Percentiles rank a stretch among this genome's conserved stretches.
phyloP scores from a whole-genome alignment of 768 basidiomycete genomes.

The Agrocybe praecox region DNA sequence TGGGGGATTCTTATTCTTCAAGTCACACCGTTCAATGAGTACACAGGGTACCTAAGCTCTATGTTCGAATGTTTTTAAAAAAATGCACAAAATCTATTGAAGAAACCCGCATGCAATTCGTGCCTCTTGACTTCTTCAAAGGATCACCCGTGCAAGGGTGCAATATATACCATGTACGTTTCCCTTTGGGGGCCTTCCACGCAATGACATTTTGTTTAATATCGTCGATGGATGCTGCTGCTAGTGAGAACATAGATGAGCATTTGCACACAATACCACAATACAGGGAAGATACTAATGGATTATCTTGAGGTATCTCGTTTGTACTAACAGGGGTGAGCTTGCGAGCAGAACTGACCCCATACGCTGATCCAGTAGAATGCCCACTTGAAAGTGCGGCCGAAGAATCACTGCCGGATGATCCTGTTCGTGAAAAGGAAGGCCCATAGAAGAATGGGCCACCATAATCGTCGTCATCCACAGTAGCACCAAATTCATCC shows the following conservation, averaged over 20 bases:
- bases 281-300: background rate
- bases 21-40: slow-evolving; percentile 26
- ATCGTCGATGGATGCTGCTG: background rate
- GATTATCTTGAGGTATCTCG: background rate
- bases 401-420: background rate
- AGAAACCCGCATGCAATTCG: slow-evolving; percentile 36
- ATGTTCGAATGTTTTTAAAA: slow-evolving; percentile 27
- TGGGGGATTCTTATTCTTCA: slow-evolving; percentile 27
- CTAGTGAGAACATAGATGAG: background rate
- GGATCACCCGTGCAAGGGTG: slow-evolving; percentile 35
- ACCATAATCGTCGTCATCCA: background rate
- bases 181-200: no score
- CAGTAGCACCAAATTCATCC: background rate
- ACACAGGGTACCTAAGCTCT: slow-evolving; percentile 17
- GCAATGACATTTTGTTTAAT: background rate
- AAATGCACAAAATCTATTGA: slow-evolving; percentile 37
- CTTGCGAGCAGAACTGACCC: background rate
- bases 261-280: background rate
- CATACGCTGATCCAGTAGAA: background rate
- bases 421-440: background rate
- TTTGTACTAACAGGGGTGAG: background rate
- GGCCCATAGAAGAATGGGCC: background rate
- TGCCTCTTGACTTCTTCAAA: slow-evolving; percentile 41
- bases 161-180: slow-evolving; percentile 45
- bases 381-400: background rate